These are phyloP conservation scores for Talaromyces trachyspermus DNA, from an alignment of 495 filamentous ascomycete genomes.

Conservation along the genomic window DNA sequence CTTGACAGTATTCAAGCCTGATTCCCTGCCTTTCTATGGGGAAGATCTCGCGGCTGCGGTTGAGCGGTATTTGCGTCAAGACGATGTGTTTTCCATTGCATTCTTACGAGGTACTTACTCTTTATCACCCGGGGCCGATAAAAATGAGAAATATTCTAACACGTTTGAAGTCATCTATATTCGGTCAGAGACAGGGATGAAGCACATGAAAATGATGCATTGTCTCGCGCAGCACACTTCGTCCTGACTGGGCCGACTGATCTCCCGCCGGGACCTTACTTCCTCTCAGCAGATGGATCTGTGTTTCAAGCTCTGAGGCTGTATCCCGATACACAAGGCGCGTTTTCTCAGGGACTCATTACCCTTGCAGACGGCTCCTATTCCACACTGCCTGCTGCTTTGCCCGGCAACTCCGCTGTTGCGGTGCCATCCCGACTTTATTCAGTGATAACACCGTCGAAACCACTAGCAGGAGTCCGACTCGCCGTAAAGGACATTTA, in stretches of 20 bases:
- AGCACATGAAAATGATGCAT: too few species aligned
- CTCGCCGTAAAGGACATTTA: constrained; percentile 41
- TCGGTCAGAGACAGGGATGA: too few species aligned
- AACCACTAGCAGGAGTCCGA: constrained; percentile 31
- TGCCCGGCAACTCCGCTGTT: constrained; percentile 13
- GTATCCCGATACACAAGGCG: constrained; percentile 32
- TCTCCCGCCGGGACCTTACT: constrained; percentile 42
- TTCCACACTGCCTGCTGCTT: constrained; percentile 27
- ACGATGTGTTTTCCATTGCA: constrained; percentile 36
- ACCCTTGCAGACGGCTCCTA: constrained; percentile 30
- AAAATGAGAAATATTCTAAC: too few species aligned
- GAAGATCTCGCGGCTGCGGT: constrained; percentile 17
- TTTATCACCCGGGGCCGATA: too few species aligned
- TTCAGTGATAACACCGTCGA: constrained; percentile 18
- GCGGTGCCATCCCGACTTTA: constrained; percentile 41
- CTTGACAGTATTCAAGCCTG: background rate
- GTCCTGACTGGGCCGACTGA: background rate
- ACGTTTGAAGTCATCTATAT: too few species aligned
- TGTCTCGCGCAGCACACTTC: too few species aligned
- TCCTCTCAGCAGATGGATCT: constrained; percentile 28
- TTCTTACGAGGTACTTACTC: constrained; percentile 25
- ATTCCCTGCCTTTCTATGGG: background rate
- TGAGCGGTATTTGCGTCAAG: constrained; percentile 18
- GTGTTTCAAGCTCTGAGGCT: constrained; percentile 33
- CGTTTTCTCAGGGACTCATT: constrained; percentile 29